Conservation (phyloP, 2,329 filamentous ascomycete species). For the Aspergillus candidus region DNA sequence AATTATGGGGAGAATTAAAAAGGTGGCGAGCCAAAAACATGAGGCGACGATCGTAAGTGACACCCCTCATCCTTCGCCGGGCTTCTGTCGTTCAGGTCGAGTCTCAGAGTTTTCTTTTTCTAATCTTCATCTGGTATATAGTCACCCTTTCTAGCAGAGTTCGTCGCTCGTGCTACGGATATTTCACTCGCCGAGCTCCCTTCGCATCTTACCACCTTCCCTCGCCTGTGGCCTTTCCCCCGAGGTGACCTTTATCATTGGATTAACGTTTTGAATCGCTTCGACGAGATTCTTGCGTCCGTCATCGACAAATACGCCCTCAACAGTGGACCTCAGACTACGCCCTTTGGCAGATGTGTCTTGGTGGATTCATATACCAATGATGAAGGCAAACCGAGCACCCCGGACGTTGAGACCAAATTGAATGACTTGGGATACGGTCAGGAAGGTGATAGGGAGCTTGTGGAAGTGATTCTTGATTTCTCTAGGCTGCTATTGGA, state of each 20-base stretch:
- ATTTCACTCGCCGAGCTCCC: conserved; percentile 68
- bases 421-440: conserved; percentile 59
- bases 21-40: conserved; percentile 47
- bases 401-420: conserved; percentile 49
- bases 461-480: conserved; percentile 71
- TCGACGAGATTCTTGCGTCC: conserved; percentile 78
- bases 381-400: conserved; percentile 55
- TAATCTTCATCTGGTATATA: conserved; percentile 33
- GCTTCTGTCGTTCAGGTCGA: conserved; percentile 2
- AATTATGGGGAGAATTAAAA: conserved; percentile 50
- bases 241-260: conserved; percentile 96
- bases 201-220: conserved; percentile 69
- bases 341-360: conserved; percentile 56
- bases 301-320: conserved; percentile 78
- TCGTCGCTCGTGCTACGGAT: conserved; percentile 62
- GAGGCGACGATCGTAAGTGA: conserved; percentile 46
- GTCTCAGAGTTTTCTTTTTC: conserved; percentile 20
- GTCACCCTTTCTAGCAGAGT: conserved; percentile 83
- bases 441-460: conserved; percentile 68
- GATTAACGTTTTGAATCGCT: conserved; percentile 89
- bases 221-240: conserved; percentile 88
- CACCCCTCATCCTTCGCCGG: conserved; percentile 7
- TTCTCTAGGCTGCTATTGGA: conserved; percentile 87
- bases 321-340: conserved; percentile 70
- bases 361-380: conserved; percentile 43